Conservation (phyloP, 1,284 basidiomycete species). For the Boletellus dicymbophilus region DNA sequence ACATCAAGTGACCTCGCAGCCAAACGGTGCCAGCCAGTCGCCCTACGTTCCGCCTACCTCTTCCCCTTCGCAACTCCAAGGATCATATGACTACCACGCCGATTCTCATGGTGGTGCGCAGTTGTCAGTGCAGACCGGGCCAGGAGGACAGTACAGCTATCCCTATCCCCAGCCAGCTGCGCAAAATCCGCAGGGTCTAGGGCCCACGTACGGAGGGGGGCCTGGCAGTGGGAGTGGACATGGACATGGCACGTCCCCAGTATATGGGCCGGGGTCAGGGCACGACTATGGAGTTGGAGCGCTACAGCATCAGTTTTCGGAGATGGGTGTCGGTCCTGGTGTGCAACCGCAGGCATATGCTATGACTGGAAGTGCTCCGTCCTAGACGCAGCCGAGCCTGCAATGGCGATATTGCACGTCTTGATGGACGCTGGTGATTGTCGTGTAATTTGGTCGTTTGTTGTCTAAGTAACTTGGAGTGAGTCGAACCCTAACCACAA, state of each 20-base stretch:
- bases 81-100: conserved; percentile 22
- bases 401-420: not conserved
- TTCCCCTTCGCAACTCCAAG: conserved; percentile 19
- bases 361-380: conserved; percentile 18
- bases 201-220: conserved; percentile 20
- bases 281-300: conserved; percentile 24
- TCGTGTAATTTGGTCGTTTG: too few relatives aligned
- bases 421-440: not conserved
- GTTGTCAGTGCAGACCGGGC: conserved; percentile 6
- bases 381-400: conserved; percentile 8
- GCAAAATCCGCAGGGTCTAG: conserved; percentile 16
- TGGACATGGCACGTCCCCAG: conserved; percentile 11
- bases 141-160: conserved; percentile 20
- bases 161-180: conserved; percentile 11
- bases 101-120: conserved; percentile 7
- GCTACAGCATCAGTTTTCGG: conserved; percentile 35
- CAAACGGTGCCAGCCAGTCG: conserved; percentile 8
- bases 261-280: conserved; percentile 18
- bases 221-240: conserved; percentile 27
- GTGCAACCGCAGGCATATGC: conserved; percentile 26
- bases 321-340: conserved; percentile 29
- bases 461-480: not conserved
- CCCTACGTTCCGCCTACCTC: conserved; percentile 16
- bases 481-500: conserved; percentile 28
- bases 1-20: conserved; percentile 18